Evolutionary conservation across 495 filamentous ascomycete species (phyloP).

Genomic region (Aspergillus kassunensis): DNA sequence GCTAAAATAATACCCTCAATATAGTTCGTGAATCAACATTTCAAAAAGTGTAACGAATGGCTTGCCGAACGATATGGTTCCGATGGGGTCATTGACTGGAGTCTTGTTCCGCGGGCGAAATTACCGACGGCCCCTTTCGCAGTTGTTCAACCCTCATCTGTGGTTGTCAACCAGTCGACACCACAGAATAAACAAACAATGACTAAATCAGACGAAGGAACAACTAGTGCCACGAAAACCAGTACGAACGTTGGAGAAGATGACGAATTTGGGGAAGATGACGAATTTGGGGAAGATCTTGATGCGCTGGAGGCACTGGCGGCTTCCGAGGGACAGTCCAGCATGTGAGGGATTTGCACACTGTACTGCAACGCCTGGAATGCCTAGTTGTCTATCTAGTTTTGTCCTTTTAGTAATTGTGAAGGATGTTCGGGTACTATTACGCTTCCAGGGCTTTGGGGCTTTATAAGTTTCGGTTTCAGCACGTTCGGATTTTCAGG

Average conservation of each 20-base stretch:
- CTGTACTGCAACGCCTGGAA: background rate
- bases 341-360: too few species aligned
- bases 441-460: too few species aligned
- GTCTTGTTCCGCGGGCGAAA: constrained; percentile 47
- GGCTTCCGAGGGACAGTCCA: constrained; percentile 22
- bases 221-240: background rate
- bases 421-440: too few species aligned
- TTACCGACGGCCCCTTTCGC: constrained; percentile 8
- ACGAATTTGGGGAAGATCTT: constrained; percentile 37
- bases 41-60: constrained; percentile 88
- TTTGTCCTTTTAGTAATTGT: too few species aligned
- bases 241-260: constrained; percentile 4
- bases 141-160: constrained; percentile 10
- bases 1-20: background rate
- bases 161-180: constrained; percentile 17
- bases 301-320: constrained; percentile 42
- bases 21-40: constrained; percentile 84
- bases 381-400: background rate
- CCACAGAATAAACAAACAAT: background rate
- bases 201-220: constrained; percentile 3
- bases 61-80: constrained; percentile 70
- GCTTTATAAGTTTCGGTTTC: background rate
- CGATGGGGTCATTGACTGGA: constrained; percentile 82
- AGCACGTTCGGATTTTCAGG: background rate
- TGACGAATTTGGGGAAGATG: constrained; percentile 36